Conservation (phyloP, 371 early-diverging fungal species). For the Choanephora cucurbitarum region DNA sequence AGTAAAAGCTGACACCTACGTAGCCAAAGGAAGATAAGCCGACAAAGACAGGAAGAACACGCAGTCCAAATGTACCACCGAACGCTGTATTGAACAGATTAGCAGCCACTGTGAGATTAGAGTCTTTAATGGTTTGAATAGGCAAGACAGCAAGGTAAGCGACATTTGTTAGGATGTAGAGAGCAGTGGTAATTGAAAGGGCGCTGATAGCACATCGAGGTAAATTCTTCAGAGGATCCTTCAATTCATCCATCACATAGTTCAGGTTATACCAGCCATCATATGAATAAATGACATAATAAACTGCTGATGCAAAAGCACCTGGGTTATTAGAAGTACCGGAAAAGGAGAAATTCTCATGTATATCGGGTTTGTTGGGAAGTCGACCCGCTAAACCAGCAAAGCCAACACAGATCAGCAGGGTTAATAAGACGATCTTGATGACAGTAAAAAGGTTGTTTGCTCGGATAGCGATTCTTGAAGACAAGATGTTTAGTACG, state of each 20-base stretch:
- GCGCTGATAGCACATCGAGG: constrained; percentile 29
- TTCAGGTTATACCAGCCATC: constrained; percentile 34
- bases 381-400: constrained; percentile 29
- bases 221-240: constrained; percentile 29
- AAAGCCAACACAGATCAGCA: constrained; percentile 30
- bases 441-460: constrained; percentile 31
- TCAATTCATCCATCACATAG: constrained; percentile 28
- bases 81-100: constrained; percentile 28
- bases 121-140: constrained; percentile 13
- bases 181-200: constrained; percentile 18
- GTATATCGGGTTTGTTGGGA: constrained; percentile 19
- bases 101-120: constrained; percentile 27
- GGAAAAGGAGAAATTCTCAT: constrained; percentile 24
- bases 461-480: constrained; percentile 22
- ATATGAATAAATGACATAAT: constrained; percentile 30
- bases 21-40: constrained; percentile 29
- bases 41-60: constrained; percentile 27
- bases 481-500: constrained; percentile 24
- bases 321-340: constrained; percentile 26
- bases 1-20: constrained; percentile 26
- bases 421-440: constrained; percentile 20
- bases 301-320: constrained; percentile 26
- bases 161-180: constrained; percentile 27
- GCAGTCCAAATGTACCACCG: constrained; percentile 28
- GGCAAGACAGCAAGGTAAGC: constrained; percentile 30